Base-by-base conservation (phyloP, 148 eudicot genomes). In the Beta vulgaris region DNA sequence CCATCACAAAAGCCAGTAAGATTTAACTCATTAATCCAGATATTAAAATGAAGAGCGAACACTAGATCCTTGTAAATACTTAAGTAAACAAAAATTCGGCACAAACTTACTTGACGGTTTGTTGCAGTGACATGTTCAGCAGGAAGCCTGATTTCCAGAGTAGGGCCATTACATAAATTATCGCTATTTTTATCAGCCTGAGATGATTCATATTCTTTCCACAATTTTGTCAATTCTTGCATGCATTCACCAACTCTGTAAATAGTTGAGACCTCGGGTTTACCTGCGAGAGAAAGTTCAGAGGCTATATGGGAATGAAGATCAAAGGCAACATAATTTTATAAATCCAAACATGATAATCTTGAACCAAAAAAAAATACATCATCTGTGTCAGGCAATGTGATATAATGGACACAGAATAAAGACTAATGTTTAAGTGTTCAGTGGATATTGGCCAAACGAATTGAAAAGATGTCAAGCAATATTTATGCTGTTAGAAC, bases 101-200 rank as follows among this genome's bases (percentile, higher is more conserved):
- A 14, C 39, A 44, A 73, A 73, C 88, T 81, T 87, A 91, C 99
- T 83, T 95, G 99, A 70, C 97, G 99, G 80, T 92, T 95, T 55
- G 96, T 91, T 59, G 97, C 96, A 75, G 94, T 90, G 74, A 95
- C 91, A 88, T 90, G 92, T 81, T 95, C 97, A 46, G 97, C 99
- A 28, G 94, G 97, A 76, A 95, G 91, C 68, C 90, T 78, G 58
- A 95, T 87, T 82, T 92, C 98, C 43, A 95, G 78, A 72, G 94
- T 90, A 68, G 98, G 99, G 54, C 91, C 88, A 80, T 75, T 83
- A 67, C 73, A 82, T 74, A 85, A 77, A 84, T 81, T 88, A 73
- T 86, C 88, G 80, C 73, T 73, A 68, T 35, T 83, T 80, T 84
- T 86, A 76, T 89, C 88, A 49, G 83, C 76, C 71, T 83, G 90